Conservation (phyloP, 2,329 filamentous ascomycete genomes). For the Colletotrichum spaethianum region DNA sequence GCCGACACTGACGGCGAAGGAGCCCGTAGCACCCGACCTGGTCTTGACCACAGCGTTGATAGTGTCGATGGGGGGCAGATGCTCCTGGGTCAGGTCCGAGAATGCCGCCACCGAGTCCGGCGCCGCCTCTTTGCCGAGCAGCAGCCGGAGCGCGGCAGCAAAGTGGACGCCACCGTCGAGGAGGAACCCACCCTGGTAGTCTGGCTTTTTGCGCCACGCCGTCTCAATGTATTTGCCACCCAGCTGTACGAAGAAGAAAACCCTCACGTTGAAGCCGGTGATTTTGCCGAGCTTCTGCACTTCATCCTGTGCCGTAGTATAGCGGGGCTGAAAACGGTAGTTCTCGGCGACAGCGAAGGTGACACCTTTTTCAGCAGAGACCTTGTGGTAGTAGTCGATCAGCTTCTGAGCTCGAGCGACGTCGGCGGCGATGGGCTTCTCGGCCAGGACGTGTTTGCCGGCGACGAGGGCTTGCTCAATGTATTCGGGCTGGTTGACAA, state of each 20-base stretch:
- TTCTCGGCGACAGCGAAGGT: slow-evolving; percentile 80
- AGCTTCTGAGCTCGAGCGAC: slow-evolving; percentile 60
- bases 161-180: slow-evolving; percentile 84
- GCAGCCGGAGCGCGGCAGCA: slow-evolving; percentile 71
- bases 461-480: slow-evolving; percentile 72
- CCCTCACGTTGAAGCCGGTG: slow-evolving; percentile 55
- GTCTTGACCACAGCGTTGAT: slow-evolving; percentile 72
- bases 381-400: slow-evolving; percentile 51
- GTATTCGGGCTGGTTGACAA: slow-evolving; percentile 70
- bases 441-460: slow-evolving; percentile 78
- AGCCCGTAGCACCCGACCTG: slow-evolving; percentile 68
- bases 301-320: slow-evolving; percentile 59
- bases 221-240: slow-evolving; percentile 41
- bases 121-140: slow-evolving; percentile 62
- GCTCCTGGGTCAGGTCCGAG: slow-evolving; percentile 59
- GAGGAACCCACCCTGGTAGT: slow-evolving; percentile 82
- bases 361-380: slow-evolving; percentile 48
- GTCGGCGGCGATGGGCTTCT: slow-evolving; percentile 78
- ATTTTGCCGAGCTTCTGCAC: slow-evolving; percentile 65
- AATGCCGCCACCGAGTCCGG: slow-evolving; percentile 67
- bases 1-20: slow-evolving; percentile 70
- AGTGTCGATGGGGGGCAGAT: slow-evolving; percentile 77
- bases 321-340: slow-evolving; percentile 74
- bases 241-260: slow-evolving; percentile 58
- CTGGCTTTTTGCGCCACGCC: slow-evolving; percentile 75